Evolutionary conservation across 176 grass and related monocot genomes (phyloP).

Genomic region (Sorghum bicolor): DNA sequence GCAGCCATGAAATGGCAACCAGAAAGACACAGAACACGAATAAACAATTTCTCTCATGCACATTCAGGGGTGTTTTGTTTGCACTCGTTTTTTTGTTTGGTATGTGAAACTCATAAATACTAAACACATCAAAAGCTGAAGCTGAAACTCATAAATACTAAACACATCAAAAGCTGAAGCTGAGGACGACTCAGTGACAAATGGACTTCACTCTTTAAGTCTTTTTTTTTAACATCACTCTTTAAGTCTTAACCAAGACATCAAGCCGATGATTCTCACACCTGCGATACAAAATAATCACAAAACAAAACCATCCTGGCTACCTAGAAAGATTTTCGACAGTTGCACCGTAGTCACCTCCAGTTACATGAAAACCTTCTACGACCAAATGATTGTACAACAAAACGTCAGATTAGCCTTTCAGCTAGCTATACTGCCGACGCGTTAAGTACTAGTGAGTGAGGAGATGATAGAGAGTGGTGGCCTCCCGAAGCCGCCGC

Average conservation of each 20-base stretch:
- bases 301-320: neutral
- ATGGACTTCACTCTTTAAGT: neutral
- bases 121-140: no score
- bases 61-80: no score
- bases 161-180: no score
- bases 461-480: conserved; percentile 33
- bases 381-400: neutral
- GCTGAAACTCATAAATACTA: neutral
- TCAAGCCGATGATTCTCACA: neutral
- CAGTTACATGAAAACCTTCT: neutral
- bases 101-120: no score
- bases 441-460: neutral
- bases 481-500: conserved; percentile 22
- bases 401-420: neutral
- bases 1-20: no score
- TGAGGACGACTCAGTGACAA: neutral
- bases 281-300: neutral
- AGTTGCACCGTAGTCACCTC: neutral
- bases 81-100: no score
- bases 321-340: no score
- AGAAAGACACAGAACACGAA: no score
- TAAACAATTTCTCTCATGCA: no score
- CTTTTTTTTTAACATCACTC: no score
- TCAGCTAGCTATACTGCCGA: neutral
- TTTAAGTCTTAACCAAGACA: neutral